A percentile compares a stretch with the other conserved stretches of the same genome.
These are phyloP conservation scores for Fusarium sublunatum DNA, from an alignment of 2,329 filamentous ascomycete genomes.

Conservation along the genomic window DNA sequence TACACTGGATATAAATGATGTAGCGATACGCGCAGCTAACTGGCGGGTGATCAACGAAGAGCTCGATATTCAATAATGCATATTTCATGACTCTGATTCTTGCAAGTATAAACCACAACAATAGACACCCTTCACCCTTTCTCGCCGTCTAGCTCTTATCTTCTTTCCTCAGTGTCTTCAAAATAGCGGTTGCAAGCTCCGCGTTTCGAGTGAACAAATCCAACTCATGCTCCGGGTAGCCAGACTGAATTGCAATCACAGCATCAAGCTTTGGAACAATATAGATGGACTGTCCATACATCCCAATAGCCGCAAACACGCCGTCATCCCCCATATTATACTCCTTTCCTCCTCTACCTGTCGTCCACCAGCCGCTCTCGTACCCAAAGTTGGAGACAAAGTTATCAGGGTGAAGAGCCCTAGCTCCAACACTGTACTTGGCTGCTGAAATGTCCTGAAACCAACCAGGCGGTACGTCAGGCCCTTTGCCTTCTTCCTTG, in stretches of 20 bases:
- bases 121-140: too few species aligned
- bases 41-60: too few species aligned
- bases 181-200: slow-evolving; percentile 22
- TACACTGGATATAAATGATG: too few species aligned
- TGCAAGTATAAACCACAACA: too few species aligned
- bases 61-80: too few species aligned
- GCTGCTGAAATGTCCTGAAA: slow-evolving; percentile 27
- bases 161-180: slow-evolving; percentile 6
- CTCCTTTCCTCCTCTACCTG: slow-evolving; percentile 8
- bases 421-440: slow-evolving; percentile 18
- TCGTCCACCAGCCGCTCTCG: slow-evolving; percentile 37
- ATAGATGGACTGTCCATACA: slow-evolving; percentile 35
- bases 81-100: too few species aligned
- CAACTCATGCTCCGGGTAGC: slow-evolving; percentile 34
- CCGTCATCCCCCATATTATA: slow-evolving; percentile 24
- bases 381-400: slow-evolving; percentile 30
- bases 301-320: slow-evolving; percentile 22
- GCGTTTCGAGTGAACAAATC: slow-evolving; percentile 26
- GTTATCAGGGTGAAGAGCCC: slow-evolving; percentile 22
- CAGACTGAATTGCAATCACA: slow-evolving; percentile 30
- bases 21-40: too few species aligned
- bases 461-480: slow-evolving; percentile 18
- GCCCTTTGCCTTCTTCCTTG: slow-evolving; percentile 7
- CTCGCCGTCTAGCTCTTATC: background rate
- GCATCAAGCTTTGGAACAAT: slow-evolving; percentile 17